These are phyloP conservation scores for Magnaporthales sp. DNA, from an alignment of 2,329 filamentous ascomycete genomes.

Conservation along the genomic window DNA sequence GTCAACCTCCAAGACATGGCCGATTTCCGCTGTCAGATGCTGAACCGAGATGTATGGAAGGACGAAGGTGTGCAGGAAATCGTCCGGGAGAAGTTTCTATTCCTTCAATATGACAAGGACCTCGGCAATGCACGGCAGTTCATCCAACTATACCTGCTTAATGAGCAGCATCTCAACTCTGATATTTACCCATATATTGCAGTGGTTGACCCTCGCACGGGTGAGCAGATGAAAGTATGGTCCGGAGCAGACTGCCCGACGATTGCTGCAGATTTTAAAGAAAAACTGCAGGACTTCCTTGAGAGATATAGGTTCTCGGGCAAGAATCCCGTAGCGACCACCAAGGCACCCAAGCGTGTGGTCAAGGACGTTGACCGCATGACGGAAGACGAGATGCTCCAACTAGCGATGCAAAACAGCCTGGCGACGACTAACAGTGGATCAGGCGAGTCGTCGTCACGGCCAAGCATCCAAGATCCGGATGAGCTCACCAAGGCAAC, in stretches of 20 bases:
- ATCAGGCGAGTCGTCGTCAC: conserved; percentile 20
- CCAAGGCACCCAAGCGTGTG: conserved; percentile 58
- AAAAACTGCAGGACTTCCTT: conserved; percentile 91
- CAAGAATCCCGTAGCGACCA: conserved; percentile 86
- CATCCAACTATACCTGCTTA: conserved; percentile 78
- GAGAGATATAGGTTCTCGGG: conserved; percentile 90
- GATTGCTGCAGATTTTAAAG: conserved; percentile 67
- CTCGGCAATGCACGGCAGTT: conserved; percentile 73
- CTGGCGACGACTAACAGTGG: conserved; percentile 46
- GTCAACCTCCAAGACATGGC: conserved; percentile 92
- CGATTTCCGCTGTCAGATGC: conserved; percentile 86
- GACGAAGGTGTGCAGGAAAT: conserved; percentile 70
- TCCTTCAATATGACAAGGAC: conserved; percentile 87
- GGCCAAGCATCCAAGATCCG: conserved; percentile 62
- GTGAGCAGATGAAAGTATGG: conserved; percentile 96
- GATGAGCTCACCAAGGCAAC: conserved; percentile 64
- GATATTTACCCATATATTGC: conserved; percentile 93
- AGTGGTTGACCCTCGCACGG: conserved; percentile 90
- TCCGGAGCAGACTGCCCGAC: conserved; percentile 72
- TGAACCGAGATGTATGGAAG: conserved; percentile 97
- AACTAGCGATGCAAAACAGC: conserved; percentile 87
- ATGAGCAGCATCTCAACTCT: conserved; percentile 63
- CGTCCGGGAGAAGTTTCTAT: conserved; percentile 86
- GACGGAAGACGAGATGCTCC: conserved; percentile 95
- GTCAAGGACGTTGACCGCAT: conserved; percentile 73